Percentiles rank a stretch among this genome's conserved stretches.
Evolutionary conservation across 2,329 filamentous ascomycete genomes (phyloP).

Genomic region (Cryphonectria carpinicola): DNA sequence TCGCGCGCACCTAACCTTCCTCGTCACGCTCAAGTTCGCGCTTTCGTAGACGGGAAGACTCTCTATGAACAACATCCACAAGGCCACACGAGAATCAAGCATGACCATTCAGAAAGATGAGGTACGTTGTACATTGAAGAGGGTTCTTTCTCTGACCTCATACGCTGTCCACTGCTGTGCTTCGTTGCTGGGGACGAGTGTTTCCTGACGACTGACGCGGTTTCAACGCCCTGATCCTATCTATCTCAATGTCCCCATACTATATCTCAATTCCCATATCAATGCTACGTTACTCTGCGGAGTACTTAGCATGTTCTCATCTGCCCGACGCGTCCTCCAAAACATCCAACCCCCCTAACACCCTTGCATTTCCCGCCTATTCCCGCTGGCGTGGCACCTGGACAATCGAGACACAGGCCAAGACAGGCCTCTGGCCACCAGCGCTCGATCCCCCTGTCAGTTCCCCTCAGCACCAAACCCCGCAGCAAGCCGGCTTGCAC

Average conservation of each 20-base stretch:
- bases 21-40: background rate
- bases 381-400: background rate
- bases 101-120: conserved; percentile 20
- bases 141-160: background rate
- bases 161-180: background rate
- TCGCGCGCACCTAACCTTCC: background rate
- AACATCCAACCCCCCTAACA: background rate
- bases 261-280: background rate
- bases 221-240: background rate
- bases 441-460: background rate
- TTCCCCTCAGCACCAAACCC: conserved; percentile 6
- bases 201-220: background rate
- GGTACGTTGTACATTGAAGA: conserved; percentile 10
- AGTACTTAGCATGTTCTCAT: background rate
- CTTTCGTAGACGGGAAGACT: background rate
- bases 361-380: conserved; percentile 5
- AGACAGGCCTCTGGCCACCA: background rate
- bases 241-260: too few relatives aligned
- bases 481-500: background rate
- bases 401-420: background rate
- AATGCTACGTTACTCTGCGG: background rate
- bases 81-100: background rate
- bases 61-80: background rate
- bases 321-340: background rate
- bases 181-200: background rate